A percentile compares a stretch with the other conserved stretches of the same genome.
phyloP scores from a whole-genome alignment of 148 eudicot species.

The Rhododendron kiyosumense region DNA sequence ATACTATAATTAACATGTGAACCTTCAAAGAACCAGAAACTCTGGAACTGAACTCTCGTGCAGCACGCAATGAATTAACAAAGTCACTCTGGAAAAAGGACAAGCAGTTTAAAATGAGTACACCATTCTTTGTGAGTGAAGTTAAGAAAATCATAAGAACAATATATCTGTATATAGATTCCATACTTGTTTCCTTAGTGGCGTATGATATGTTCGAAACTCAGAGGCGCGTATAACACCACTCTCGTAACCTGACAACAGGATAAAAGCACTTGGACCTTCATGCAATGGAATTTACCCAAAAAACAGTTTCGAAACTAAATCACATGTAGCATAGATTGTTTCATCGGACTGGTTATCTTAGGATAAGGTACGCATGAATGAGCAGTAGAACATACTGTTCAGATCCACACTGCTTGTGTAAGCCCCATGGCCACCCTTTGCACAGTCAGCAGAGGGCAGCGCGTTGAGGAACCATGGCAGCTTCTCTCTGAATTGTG shows the following conservation, averaged over 20 bases:
- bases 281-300: neutral
- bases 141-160: slow-evolving; percentile 1
- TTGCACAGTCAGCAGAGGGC: slow-evolving; percentile 85
- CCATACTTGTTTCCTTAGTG: slow-evolving; percentile 57
- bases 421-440: slow-evolving; percentile 79
- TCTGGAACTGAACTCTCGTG: slow-evolving; percentile 53
- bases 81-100: slow-evolving; percentile 44
- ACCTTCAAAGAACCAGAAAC: slow-evolving; percentile 59
- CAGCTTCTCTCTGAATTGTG: slow-evolving; percentile 56
- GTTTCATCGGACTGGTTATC: neutral
- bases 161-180: neutral
- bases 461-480: slow-evolving; percentile 70
- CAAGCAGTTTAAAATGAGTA: slow-evolving; percentile 6
- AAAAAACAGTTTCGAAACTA: neutral
- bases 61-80: slow-evolving; percentile 60
- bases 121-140: neutral
- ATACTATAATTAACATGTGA: neutral
- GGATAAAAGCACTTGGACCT: neutral
- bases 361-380: neutral
- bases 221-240: slow-evolving; percentile 60
- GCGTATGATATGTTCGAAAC: slow-evolving; percentile 69
- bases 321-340: neutral
- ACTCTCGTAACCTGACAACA: slow-evolving; percentile 43
- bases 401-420: slow-evolving; percentile 58
- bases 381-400: slow-evolving; percentile 23